Evolutionary conservation across 1,284 basidiomycete genomes (phyloP), one percentile per base, ranked within the genome.

Genomic region (Afroboletus lepidellus): DNA sequence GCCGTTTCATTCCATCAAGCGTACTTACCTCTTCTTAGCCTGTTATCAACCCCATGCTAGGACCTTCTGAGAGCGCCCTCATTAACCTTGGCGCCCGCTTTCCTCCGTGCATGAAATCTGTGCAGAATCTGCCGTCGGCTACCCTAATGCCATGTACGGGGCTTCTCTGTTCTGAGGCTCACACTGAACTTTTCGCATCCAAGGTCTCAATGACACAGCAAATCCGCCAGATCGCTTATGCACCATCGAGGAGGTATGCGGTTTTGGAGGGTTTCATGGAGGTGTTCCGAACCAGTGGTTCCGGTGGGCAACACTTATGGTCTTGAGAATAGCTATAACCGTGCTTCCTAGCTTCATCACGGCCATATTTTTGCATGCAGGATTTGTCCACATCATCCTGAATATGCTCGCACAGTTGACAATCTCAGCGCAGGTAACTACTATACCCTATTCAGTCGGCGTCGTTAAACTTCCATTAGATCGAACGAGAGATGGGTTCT

Each of bases 1-100:
- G 45, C 13, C 38, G 13, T 41, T 44, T 39, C 20, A 32, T 30
- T 45, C 36, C 16, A 11, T 1, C 2, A 43, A 29, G 16, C 20
- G 23, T 51, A 38, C 45, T 62, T 32, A 59, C 32, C 23, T 46
- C 32, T 29, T 45, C 9, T 49, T 58, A 90, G 77, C 92, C 91
- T 3, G 77, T 77, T 12, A 84, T 95, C 57, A 97, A 97, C 67
- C 88, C 87, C 8, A 97, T 98, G 94, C 75, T 94, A 25, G 95
- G 95, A 0, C 95, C 95, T 1, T 89, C 92, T 0, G 81, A 81
- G 37, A 85, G 86, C 41, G 92, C 90, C 5, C 74, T 98, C 16
- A 94, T 98, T 60, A 84, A 90, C 58, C 76, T 94, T 43, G 95
- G 90, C n/a, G 93, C 94, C 16, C 90, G 96, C 16, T 98, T 95